Base-by-base conservation (phyloP, 768 basidiomycete species). In the Mycena vitilis region DNA sequence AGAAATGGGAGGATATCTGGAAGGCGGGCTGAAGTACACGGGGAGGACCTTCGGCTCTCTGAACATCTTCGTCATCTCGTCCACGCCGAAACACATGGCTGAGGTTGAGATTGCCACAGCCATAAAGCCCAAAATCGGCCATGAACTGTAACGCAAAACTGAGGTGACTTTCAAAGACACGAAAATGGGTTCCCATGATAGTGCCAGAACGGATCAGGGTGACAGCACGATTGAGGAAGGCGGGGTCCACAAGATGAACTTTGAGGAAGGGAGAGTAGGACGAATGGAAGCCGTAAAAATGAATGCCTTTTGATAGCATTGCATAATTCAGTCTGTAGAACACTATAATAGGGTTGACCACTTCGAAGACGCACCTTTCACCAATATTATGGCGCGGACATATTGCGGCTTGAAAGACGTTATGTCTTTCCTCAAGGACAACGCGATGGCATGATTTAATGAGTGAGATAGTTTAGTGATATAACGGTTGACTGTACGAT, bases 201-300 rank as follows among this genome's bases (percentile, higher is more conserved):
- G 89, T 89, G 38, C 95, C 95, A 12, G 93, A 92, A 65, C 90
- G 89, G 69, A 98, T 78, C 64, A 98, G 88, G 23, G 93, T 88
- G 51, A 88, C 87, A 15, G 91, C 86, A 37, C 94, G 91, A 73
- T 83, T 88, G 71, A 92, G 81, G 71, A 89, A 78, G 1, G 84
- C 77, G 15, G 97, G 96, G 72, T 97, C 89, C 49, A 84, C 83
- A 51, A 95, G 78, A 72, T 89, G 82, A 56, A 99, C 86, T 78
- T 98, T 98, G 78, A 99, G 88, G 81, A 93, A 99, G 10, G 95
- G 95, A 7, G 86, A 84, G 74, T 95, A 93, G 34, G 89, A 88
- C 13, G 91, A 83, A 77, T 95, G 92, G 77, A 96, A 99, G 11
- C 98, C 96, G 79, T 99, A 99, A 79, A 99, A 98, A 75, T 93